Evolutionary conservation across 306 rosid species (phyloP).

Genomic region (Vigna angularis): DNA sequence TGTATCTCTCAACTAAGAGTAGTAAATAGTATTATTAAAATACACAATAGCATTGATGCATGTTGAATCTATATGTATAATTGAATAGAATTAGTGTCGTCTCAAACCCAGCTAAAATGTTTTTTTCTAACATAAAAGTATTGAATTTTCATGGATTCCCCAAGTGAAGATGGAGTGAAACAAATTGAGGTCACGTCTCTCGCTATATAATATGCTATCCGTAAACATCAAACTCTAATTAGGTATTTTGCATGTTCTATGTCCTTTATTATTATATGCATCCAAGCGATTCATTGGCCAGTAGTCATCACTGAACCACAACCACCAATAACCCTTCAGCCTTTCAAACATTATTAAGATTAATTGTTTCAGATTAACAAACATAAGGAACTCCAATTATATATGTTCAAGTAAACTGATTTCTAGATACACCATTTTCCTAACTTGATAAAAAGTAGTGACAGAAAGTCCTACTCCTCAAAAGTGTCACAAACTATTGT

Average conservation of each 20-base stretch:
- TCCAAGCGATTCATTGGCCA: slow-evolving; percentile 5
- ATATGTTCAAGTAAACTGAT: not conserved
- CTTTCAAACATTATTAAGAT: no score
- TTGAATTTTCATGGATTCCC: not conserved
- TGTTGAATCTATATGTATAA: not conserved
- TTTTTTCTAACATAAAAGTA: not conserved
- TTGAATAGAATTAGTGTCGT: slow-evolving; percentile 24
- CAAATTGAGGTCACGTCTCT: not conserved
- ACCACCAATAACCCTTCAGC: not conserved
- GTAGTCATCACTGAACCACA: not conserved
- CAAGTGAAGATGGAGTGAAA: not conserved
- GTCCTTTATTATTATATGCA: not conserved
- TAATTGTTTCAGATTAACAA: not conserved
- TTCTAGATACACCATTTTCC: not conserved
- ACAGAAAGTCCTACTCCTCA: no score
- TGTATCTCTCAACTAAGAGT: slow-evolving; percentile 31
- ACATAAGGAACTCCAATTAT: not conserved
- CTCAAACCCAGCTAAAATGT: slow-evolving; percentile 11
- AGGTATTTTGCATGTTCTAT: slow-evolving; percentile 9
- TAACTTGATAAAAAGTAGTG: not conserved
- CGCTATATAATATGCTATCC: not conserved
- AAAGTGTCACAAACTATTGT: slow-evolving; percentile 2
- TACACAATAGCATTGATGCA: not conserved
- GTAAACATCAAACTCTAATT: not conserved
- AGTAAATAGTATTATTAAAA: not conserved